Conservation (phyloP, 306 rosid species). For the Potentilla sterilis region DNA sequence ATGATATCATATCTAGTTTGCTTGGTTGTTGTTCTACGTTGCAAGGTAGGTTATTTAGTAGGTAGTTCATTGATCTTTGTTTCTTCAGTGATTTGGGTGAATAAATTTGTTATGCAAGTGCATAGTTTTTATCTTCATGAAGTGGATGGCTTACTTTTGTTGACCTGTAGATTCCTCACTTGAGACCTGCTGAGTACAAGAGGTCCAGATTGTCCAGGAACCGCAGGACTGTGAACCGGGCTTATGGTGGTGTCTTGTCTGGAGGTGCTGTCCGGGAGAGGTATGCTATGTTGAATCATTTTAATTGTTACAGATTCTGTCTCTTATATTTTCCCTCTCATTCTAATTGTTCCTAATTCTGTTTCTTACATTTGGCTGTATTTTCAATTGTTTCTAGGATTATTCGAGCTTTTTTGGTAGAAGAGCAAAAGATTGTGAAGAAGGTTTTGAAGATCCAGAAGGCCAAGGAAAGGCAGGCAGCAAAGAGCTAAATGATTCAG, state of each 20-base stretch:
- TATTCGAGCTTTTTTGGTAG: slow-evolving; percentile 82
- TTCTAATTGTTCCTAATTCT: too few relatives aligned
- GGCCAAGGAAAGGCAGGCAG: slow-evolving; percentile 72
- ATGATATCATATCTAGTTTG: neutral
- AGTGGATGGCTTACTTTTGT: neutral
- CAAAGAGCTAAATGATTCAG: slow-evolving; percentile 40
- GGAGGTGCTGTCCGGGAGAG: slow-evolving; percentile 87
- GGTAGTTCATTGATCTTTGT: neutral
- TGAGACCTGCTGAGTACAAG: slow-evolving; percentile 86
- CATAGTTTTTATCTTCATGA: neutral
- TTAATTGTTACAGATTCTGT: neutral
- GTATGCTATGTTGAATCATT: slow-evolving; percentile 23
- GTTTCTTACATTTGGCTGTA: neutral
- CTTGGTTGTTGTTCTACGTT: neutral
- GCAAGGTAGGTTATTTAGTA: neutral
- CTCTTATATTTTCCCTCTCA: neutral
- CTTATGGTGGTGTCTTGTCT: slow-evolving; percentile 81
- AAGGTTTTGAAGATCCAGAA: slow-evolving; percentile 94
- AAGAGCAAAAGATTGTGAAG: slow-evolving; percentile 89
- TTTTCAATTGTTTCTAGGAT: slow-evolving; percentile 38
- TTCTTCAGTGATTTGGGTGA: too few relatives aligned
- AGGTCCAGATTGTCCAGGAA: slow-evolving; percentile 75
- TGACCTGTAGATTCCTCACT: slow-evolving; percentile 67
- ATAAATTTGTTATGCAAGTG: too few relatives aligned
- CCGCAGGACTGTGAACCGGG: slow-evolving; percentile 76